Conservation (phyloP, 1,284 basidiomycete species). For the Pholiota adiposa region DNA sequence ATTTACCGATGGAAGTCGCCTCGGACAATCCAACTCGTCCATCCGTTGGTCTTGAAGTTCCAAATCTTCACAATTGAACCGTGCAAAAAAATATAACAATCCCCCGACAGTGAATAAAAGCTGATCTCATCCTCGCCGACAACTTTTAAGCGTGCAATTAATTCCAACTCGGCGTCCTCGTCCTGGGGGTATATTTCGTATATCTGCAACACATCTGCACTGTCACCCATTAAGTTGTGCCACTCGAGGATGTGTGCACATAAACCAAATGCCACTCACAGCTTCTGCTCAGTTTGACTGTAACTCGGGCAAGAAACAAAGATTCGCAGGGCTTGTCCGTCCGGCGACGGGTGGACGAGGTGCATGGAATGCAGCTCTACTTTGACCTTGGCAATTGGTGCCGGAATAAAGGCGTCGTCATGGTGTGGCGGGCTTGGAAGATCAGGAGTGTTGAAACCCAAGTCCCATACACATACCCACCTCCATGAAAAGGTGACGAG, state of each 20-base stretch:
- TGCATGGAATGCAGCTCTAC: constrained; percentile 1
- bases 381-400: not conserved
- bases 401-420: not conserved
- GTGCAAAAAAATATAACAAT: constrained; percentile 14
- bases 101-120: constrained; percentile 10
- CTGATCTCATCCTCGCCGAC: not conserved
- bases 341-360: constrained; percentile 14
- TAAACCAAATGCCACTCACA: not conserved
- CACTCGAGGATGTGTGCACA: not conserved
- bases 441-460: constrained; percentile 3
- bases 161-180: not conserved
- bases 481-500: constrained; percentile 14
- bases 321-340: constrained; percentile 14
- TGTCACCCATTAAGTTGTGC: not conserved
- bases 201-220: constrained; percentile 1
- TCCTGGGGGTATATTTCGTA: constrained; percentile 17
- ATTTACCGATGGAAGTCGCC: constrained; percentile 11
- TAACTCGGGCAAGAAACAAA: constrained; percentile 3
- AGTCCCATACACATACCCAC: constrained; percentile 18
- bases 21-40: constrained; percentile 15
- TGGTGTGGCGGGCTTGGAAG: not conserved
- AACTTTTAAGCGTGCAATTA: constrained; percentile 2
- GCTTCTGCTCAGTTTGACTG: not conserved
- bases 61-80: constrained; percentile 15
- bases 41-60: constrained; percentile 16